A percentile compares a stretch with the other conserved stretches of the same genome.
These are phyloP conservation scores for Paramicrosporidium saccamoebae DNA, from an alignment of 371 early-diverging fungal species.

Conservation along the genomic window DNA sequence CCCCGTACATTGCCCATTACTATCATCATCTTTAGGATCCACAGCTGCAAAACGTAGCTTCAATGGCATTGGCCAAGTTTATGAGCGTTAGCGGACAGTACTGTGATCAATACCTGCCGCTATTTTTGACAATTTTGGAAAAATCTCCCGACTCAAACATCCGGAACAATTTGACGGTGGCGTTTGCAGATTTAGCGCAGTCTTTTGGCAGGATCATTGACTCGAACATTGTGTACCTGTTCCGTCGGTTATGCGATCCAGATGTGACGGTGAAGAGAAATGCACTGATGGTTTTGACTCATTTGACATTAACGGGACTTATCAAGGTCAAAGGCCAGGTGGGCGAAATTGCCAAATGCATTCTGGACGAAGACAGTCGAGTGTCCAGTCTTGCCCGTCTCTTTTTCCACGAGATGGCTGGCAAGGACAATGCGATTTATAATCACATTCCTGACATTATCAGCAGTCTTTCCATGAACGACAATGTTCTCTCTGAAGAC, in stretches of 20 bases:
- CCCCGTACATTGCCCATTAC: conserved; percentile 12
- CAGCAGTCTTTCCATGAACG: conserved; percentile 29
- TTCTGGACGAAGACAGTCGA: conserved; percentile 48
- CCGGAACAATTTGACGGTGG: conserved; percentile 62
- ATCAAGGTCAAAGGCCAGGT: conserved; percentile 90
- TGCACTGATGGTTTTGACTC: conserved; percentile 83
- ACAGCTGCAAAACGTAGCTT: conserved; percentile 40
- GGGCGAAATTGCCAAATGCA: conserved; percentile 78
- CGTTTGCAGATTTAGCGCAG: conserved; percentile 79
- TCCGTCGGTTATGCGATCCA: conserved; percentile 43
- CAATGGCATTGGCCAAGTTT: conserved; percentile 55
- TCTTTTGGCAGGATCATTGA: conserved; percentile 78
- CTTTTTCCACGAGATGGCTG: conserved; percentile 74
- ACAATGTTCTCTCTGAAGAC: conserved; percentile 26
- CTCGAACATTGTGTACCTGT: conserved; percentile 61
- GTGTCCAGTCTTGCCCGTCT: conserved; percentile 63
- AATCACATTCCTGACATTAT: conserved; percentile 91
- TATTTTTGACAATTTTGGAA: conserved; percentile 57
- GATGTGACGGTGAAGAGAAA: conserved; percentile 57
- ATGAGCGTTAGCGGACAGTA: conserved; percentile 80
- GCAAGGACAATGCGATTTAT: conserved; percentile 86
- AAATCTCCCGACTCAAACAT: conserved; percentile 34
- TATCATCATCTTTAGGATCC: conserved; percentile 14
- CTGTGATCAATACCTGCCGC: conserved; percentile 61
- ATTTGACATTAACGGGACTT: conserved; percentile 85